Conservation (phyloP, 345 rosid species). For the Lepidium africanum region DNA sequence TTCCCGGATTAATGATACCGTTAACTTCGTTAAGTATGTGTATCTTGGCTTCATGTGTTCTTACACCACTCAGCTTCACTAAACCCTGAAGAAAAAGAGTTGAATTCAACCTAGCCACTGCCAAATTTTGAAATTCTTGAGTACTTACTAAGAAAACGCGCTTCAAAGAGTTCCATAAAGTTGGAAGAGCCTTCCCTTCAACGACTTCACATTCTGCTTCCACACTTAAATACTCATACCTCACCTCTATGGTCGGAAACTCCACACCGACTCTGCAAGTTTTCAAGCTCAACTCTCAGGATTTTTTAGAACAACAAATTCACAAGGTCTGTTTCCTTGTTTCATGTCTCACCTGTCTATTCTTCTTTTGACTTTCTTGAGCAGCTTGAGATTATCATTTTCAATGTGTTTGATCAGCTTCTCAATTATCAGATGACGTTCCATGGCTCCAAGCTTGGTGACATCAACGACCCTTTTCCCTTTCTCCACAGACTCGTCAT, state of each 20-base stretch:
- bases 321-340: neutral
- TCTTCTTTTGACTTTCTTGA: slow-evolving; percentile 43
- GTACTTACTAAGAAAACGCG: slow-evolving; percentile 41
- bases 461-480: slow-evolving; percentile 42
- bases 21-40: slow-evolving; percentile 44
- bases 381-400: slow-evolving; percentile 53
- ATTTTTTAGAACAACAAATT: neutral
- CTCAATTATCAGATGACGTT: slow-evolving; percentile 48
- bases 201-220: slow-evolving; percentile 64
- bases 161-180: slow-evolving; percentile 59
- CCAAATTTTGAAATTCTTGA: neutral
- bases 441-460: slow-evolving; percentile 46
- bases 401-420: slow-evolving; percentile 62
- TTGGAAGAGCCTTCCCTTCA: slow-evolving; percentile 70
- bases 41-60: slow-evolving; percentile 38
- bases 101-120: neutral
- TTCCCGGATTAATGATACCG: slow-evolving; percentile 59
- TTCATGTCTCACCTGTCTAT: slow-evolving; percentile 37
- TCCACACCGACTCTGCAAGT: slow-evolving; percentile 52
- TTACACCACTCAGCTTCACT: slow-evolving; percentile 31
- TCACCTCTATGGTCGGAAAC: slow-evolving; percentile 55
- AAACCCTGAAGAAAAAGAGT: slow-evolving; percentile 31
- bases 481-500: neutral
- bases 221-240: slow-evolving; percentile 45
- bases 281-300: neutral